Evolutionary conservation across 495 filamentous ascomycete species (phyloP).

Genomic region (Massariosphaeria phaeospora): DNA sequence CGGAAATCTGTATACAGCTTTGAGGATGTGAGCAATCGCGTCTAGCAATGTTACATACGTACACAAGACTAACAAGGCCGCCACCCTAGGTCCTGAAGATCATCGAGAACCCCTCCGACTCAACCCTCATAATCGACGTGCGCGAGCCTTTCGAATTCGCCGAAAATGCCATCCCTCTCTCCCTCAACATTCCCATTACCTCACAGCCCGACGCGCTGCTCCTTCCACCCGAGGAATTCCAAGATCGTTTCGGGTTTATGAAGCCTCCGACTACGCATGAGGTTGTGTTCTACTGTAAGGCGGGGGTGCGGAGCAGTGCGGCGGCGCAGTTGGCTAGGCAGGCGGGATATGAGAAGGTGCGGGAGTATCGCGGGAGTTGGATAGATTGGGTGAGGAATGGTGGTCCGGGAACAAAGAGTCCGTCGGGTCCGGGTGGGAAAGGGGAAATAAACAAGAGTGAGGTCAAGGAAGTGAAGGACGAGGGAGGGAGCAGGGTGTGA

Average conservation of each 20-base stretch:
- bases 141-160: slow-evolving; percentile 78
- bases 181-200: slow-evolving; percentile 72
- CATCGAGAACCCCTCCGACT: background rate
- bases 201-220: slow-evolving; percentile 73
- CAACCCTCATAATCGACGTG: slow-evolving; percentile 51
- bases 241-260: slow-evolving; percentile 62
- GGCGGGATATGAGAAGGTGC: slow-evolving; percentile 67
- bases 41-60: background rate
- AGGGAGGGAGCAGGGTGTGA: too few relatives aligned
- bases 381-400: slow-evolving; percentile 74
- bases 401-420: too few relatives aligned
- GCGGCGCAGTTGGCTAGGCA: slow-evolving; percentile 76
- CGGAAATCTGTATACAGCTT: slow-evolving; percentile 13
- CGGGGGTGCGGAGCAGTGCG: slow-evolving; percentile 73
- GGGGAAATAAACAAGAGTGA: too few relatives aligned
- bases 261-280: slow-evolving; percentile 53
- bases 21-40: slow-evolving; percentile 22
- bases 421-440: too few relatives aligned
- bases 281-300: slow-evolving; percentile 88
- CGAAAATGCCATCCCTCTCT: slow-evolving; percentile 70
- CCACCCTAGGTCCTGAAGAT: background rate
- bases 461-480: too few relatives aligned
- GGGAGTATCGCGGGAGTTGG: slow-evolving; percentile 88
- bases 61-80: background rate
- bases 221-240: slow-evolving; percentile 70